These are phyloP conservation scores for Penicillium goetzii DNA, from an alignment of 495 filamentous ascomycete species.

Conservation along the genomic window DNA sequence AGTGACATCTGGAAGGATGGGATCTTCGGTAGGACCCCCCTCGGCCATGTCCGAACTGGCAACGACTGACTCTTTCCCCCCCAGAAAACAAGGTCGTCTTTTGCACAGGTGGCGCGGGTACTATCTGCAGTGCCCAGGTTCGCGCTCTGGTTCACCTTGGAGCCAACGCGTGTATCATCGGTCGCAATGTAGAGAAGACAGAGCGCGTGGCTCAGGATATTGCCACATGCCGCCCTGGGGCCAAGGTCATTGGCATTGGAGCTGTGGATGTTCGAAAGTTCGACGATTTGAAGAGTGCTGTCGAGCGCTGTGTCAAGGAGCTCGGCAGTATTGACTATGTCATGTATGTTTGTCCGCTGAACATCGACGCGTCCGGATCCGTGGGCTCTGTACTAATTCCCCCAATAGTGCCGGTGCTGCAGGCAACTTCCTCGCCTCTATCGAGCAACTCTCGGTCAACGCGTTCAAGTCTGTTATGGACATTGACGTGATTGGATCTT, in stretches of 20 bases:
- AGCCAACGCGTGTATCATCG: slow-evolving; percentile 91
- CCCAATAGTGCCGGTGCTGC: slow-evolving; percentile 80
- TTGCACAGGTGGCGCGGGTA: slow-evolving; percentile 92
- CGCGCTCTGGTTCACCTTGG: slow-evolving; percentile 88
- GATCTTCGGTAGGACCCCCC: slow-evolving; percentile 65
- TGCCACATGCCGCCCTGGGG: slow-evolving; percentile 71
- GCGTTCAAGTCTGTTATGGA: slow-evolving; percentile 96
- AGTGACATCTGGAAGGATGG: slow-evolving; percentile 83
- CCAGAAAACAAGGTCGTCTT: slow-evolving; percentile 87
- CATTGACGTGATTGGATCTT: slow-evolving; percentile 92
- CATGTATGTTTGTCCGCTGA: slow-evolving; percentile 60
- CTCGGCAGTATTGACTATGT: slow-evolving; percentile 89
- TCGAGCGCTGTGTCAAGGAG: slow-evolving; percentile 75
- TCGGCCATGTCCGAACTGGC: not conserved
- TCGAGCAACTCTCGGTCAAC: slow-evolving; percentile 78
- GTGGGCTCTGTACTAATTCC: not conserved
- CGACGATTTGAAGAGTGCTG: slow-evolving; percentile 70
- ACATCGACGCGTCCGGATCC: not conserved
- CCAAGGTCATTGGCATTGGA: slow-evolving; percentile 85
- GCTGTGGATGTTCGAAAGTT: slow-evolving; percentile 80
- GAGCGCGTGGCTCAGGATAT: slow-evolving; percentile 79
- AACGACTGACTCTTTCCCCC: slow-evolving; percentile 1
- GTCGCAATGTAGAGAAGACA: slow-evolving; percentile 88
- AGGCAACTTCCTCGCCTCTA: slow-evolving; percentile 92
- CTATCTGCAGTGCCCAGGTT: slow-evolving; percentile 93